Conservation (phyloP, 2,329 filamentous ascomycete genomes). For the Magnaporthiopsis incrustans region DNA sequence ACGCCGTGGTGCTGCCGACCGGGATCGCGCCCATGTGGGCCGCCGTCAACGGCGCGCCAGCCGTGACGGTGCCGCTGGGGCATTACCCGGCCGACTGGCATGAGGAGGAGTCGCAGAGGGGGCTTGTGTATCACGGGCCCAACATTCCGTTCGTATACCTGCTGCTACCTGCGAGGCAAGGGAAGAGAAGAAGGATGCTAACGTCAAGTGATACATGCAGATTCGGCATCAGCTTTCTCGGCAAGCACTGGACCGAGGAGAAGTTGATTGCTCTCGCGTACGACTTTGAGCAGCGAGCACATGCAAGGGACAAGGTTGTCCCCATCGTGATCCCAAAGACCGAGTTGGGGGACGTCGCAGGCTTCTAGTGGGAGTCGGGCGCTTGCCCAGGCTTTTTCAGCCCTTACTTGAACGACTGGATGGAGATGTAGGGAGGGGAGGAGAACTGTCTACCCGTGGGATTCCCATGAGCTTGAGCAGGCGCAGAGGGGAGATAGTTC, state of each 20-base stretch:
- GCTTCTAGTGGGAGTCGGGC: background rate
- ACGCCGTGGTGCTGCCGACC: conserved; percentile 55
- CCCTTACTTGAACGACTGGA: no score
- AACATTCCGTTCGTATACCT: background rate
- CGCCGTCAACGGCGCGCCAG: conserved; percentile 26
- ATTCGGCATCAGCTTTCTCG: conserved; percentile 60
- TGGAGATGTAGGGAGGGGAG: background rate
- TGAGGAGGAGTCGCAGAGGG: background rate
- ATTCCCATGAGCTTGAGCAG: no score
- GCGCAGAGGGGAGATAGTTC: no score
- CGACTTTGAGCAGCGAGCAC: conserved; percentile 7
- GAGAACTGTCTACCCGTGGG: no score
- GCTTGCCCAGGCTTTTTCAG: no score
- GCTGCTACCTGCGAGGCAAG: background rate
- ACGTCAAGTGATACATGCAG: background rate
- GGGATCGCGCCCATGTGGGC: conserved; percentile 27
- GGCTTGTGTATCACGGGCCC: conserved; percentile 1
- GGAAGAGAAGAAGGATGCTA: background rate
- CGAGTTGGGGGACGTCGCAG: conserved; percentile 19
- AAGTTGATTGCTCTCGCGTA: conserved; percentile 8
- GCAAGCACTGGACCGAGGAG: conserved; percentile 39
- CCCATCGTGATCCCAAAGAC: conserved; percentile 24
- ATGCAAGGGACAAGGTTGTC: conserved; percentile 17
- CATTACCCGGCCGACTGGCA: background rate
- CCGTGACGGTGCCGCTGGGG: conserved; percentile 31